A percentile compares a stretch with the other conserved stretches of the same genome.
Evolutionary conservation across 2,329 filamentous ascomycete genomes (phyloP).

Genomic region (Westerdykella ornata): DNA sequence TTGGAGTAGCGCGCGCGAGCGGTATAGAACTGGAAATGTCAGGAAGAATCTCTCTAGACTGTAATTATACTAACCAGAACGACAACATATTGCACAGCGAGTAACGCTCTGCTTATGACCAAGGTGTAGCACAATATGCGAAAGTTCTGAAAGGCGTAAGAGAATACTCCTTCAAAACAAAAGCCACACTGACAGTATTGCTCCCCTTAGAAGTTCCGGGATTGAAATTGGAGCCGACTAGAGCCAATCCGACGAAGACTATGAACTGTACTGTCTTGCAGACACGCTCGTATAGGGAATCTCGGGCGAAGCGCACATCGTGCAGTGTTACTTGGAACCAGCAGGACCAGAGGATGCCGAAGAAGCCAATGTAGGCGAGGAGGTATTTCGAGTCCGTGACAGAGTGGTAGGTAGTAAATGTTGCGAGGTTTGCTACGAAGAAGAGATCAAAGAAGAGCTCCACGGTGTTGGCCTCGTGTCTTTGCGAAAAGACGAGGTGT

Average conservation of each 20-base stretch:
- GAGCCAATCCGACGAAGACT: slow-evolving; percentile 33
- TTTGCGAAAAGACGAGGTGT: slow-evolving; percentile 33
- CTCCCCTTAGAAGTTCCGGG: slow-evolving; percentile 18
- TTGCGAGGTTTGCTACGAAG: slow-evolving; percentile 35
- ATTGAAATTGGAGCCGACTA: slow-evolving; percentile 34
- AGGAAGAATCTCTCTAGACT: neutral
- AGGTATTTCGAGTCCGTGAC: slow-evolving; percentile 31
- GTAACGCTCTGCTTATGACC: slow-evolving; percentile 27
- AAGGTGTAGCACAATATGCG: slow-evolving; percentile 32
- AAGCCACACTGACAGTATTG: slow-evolving; percentile 20
- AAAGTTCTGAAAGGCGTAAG: slow-evolving; percentile 22
- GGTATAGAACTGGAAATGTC: slow-evolving; percentile 20
- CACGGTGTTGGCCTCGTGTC: slow-evolving; percentile 36
- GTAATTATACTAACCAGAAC: slow-evolving; percentile 19
- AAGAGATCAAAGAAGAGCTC: slow-evolving; percentile 36
- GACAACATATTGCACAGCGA: slow-evolving; percentile 30
- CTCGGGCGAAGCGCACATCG: slow-evolving; percentile 37
- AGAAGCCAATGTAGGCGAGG: slow-evolving; percentile 35
- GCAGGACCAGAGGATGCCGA: slow-evolving; percentile 34
- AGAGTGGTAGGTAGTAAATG: slow-evolving; percentile 37
- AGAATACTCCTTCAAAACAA: neutral
- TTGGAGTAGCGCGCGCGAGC: slow-evolving; percentile 25
- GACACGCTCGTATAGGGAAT: slow-evolving; percentile 33
- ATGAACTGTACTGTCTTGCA: slow-evolving; percentile 37
- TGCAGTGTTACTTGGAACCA: slow-evolving; percentile 38